Evolutionary conservation across 495 filamentous ascomycete species (phyloP), one percentile per base, ranked within the genome.

Genomic region (Penicillium daleae): DNA sequence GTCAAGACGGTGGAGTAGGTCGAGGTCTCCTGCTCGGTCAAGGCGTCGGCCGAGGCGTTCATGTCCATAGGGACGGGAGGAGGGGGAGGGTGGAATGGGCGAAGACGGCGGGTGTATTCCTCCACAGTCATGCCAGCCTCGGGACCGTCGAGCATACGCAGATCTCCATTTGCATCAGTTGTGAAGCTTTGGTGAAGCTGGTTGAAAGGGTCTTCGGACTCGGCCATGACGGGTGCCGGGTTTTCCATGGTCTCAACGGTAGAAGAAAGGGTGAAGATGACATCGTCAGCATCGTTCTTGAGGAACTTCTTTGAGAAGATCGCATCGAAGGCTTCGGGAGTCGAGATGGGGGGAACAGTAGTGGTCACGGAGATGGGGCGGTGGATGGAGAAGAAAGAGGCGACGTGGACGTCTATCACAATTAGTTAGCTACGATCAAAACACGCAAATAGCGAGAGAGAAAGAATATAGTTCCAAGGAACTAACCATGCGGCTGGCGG

Each of bases 301-400:
- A 82, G 64, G 52, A 83, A 71, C 48, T 73, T 65, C 66, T 75
- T 80, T 22, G 77, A 80, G 73, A 98, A 97, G 66, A 97, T 92
- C 39, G 87, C 80, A 59, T 90, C 87, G 71, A 97, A 97, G 39
- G 87, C 83, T 73, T 89, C 87, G 53, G 86, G 76, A 46, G 86
- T 89, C 42, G 91, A 83, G 13, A 85, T 78, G 40, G 87, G 86
- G 44, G 94, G 94, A 52, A 96, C 84, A 54, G 87, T 85, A 63
- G 87, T 85, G 29, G 90, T 93, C 67, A 97, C 84, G 57, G 92
- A 96, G 66, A 99, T 93, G 5, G 95, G 95, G 56, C 95, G 87
- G 80, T 99, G 92, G 63, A 94, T 90, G 60, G 95, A 95, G 79
- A 97, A 99, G 82, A 99, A 98, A 53, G 89, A 89, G 7, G 94